Conservation (phyloP, 768 basidiomycete genomes). For the Mycena indigotica region DNA sequence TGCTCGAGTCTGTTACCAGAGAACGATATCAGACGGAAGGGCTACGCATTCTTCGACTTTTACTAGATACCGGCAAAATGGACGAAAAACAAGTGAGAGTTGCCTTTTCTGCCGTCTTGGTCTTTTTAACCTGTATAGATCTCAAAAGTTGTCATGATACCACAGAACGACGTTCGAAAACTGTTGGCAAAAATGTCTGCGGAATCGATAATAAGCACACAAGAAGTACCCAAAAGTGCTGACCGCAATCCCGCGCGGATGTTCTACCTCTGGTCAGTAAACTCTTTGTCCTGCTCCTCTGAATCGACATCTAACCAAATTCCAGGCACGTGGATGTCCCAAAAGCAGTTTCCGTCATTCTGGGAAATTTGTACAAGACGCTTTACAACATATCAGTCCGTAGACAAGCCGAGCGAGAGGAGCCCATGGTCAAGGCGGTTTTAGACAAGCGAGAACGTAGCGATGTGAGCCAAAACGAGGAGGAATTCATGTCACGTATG, state of each 20-base stretch:
- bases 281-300: not conserved
- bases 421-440: conserved; percentile 66
- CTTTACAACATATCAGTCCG: conserved; percentile 82
- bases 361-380: conserved; percentile 85
- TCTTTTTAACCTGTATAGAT: conserved; percentile 52
- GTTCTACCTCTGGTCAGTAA: conserved; percentile 83
- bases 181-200: conserved; percentile 77
- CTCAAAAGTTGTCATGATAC: conserved; percentile 91
- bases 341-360: conserved; percentile 77
- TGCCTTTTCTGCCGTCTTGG: not conserved
- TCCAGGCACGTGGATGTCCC: conserved; percentile 85
- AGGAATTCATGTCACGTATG: conserved; percentile 60
- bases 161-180: conserved; percentile 82
- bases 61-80: conserved; percentile 85
- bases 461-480: conserved; percentile 80
- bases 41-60: conserved; percentile 76
- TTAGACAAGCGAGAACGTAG: conserved; percentile 78
- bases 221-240: conserved; percentile 89
- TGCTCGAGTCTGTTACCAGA: conserved; percentile 76
- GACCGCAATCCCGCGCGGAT: conserved; percentile 88
- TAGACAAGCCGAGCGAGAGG: conserved; percentile 72
- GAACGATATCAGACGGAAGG: conserved; percentile 85
- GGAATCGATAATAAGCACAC: conserved; percentile 83
- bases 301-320: not conserved
- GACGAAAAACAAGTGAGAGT: conserved; percentile 85